These are phyloP conservation scores for Rubia occidens DNA, from an alignment of 305 asterid genomes.

Conservation along the genomic window DNA sequence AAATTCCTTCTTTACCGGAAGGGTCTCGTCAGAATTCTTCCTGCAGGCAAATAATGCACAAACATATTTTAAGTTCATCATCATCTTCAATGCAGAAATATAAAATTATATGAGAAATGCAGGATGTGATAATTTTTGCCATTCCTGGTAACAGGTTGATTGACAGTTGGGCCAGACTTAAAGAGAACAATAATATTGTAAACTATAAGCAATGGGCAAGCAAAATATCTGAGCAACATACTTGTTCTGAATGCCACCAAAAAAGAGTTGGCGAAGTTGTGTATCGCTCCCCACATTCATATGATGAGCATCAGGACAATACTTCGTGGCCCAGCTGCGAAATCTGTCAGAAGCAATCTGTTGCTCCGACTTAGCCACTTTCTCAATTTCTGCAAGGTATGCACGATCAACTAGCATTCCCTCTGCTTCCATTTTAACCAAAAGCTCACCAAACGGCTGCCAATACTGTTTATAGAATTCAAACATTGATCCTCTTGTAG, in stretches of 20 bases:
- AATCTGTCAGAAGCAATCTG: slow-evolving; percentile 73
- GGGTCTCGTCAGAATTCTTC: slow-evolving; percentile 50
- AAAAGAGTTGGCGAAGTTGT: slow-evolving; percentile 81
- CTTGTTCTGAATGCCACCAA: slow-evolving; percentile 89
- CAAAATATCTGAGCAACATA: slow-evolving; percentile 17
- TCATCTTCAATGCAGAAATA: not conserved
- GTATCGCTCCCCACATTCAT: slow-evolving; percentile 96
- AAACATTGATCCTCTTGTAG: slow-evolving; percentile 64
- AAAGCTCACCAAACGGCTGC: slow-evolving; percentile 89
- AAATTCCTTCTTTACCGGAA: slow-evolving; percentile 61
- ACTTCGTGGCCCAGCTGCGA: slow-evolving; percentile 86
- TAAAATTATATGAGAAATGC: not conserved
- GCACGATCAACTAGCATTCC: slow-evolving; percentile 91
- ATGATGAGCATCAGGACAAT: slow-evolving; percentile 69
- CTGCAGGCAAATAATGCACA: slow-evolving; percentile 35
- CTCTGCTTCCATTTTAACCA: slow-evolving; percentile 84
- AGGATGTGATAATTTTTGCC: not conserved
- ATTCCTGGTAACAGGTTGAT: not conserved
- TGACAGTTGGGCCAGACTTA: not conserved
- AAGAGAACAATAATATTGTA: not conserved
- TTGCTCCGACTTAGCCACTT: slow-evolving; percentile 79
- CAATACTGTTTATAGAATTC: slow-evolving; percentile 59
- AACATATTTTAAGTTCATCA: slow-evolving; percentile 7
- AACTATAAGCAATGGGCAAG: not conserved
- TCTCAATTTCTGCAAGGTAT: slow-evolving; percentile 86